Evolutionary conservation across 345 rosid genomes (phyloP).

Genomic region (Eucalyptus viminalis): DNA sequence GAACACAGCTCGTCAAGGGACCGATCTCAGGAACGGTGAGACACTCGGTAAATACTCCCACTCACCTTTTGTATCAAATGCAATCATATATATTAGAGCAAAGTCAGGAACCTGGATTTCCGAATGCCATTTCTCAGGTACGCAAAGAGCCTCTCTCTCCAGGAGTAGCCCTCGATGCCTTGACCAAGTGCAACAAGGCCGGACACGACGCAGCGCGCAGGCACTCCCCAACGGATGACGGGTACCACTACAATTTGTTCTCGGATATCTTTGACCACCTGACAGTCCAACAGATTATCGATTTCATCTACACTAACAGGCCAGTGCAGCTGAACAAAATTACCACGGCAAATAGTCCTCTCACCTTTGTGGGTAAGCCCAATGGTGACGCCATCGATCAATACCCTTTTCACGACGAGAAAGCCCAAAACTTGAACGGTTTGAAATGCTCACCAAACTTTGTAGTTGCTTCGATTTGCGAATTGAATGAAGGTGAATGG

Average conservation of each 20-base stretch:
- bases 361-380: slow-evolving; percentile 38
- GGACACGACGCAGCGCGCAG: slow-evolving; percentile 24
- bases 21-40: not conserved
- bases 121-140: not conserved
- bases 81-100: not conserved
- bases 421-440: not conserved
- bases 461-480: not conserved
- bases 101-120: not conserved
- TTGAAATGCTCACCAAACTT: not conserved
- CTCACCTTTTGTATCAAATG: not conserved
- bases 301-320: slow-evolving; percentile 19
- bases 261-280: not conserved
- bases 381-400: not conserved
- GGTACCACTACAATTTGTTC: slow-evolving; percentile 43
- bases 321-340: slow-evolving; percentile 12
- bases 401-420: not conserved
- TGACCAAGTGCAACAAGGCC: slow-evolving; percentile 22
- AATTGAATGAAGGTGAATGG: slow-evolving; percentile 30
- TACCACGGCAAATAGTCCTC: slow-evolving; percentile 39
- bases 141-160: slow-evolving; percentile 2
- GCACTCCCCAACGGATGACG: slow-evolving; percentile 31
- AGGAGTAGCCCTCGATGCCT: slow-evolving; percentile 7
- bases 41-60: not conserved
- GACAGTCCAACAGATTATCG: slow-evolving; percentile 37
- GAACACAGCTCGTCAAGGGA: not conserved